Evolutionary conservation across 352 stramenopile genomes (phyloP), one percentile per base, ranked within the genome.

Genomic region (Thalassiosira ordinaria): DNA sequence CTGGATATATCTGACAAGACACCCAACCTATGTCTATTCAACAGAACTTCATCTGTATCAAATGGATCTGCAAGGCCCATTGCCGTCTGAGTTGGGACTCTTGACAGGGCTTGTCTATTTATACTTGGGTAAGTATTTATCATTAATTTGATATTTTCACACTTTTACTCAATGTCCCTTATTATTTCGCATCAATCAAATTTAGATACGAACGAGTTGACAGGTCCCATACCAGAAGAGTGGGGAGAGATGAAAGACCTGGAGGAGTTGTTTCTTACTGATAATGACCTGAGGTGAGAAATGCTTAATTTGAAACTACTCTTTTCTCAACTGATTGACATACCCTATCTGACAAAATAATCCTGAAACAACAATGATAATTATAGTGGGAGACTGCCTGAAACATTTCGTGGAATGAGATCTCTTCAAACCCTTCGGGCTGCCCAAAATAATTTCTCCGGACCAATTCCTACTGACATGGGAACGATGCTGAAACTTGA

Each of bases 171-270:
- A 59, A 56, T 1, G 1, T 59, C 27, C n/a, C 24, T 22, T 69
- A 7, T 16, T 35, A 55, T 14, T 57, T 56, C 33, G 11, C 22
- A 20, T 31, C 22, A 37, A 41, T 60, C 7, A 24, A 2, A 27
- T 57, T 49, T 47, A 20, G 76, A 80, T 47, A 47, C 75, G 3
- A 91, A 91, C 60, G 39, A 81, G 55, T 60, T 91, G 16, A 91
- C 44, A 61, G 85, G 85, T 9, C 72, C 72, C 18, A 78, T 91
- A 27, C 85, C 85, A 39, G 68, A 84, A 29, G 76, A 84, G 35
- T 84, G 64, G 70, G 76, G 76, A 64, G 53, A 61, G 20, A 80
- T 84, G 69, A 41, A 59, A 33, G 59, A 75, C 49, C 56, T 84
- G 8, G 69, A 84, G 47, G 37, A 80, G 57, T 49, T 84, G 20